Evolutionary conservation across 768 basidiomycete genomes (phyloP), one percentile per base, ranked within the genome.

Genomic region (Suillus decipiens): DNA sequence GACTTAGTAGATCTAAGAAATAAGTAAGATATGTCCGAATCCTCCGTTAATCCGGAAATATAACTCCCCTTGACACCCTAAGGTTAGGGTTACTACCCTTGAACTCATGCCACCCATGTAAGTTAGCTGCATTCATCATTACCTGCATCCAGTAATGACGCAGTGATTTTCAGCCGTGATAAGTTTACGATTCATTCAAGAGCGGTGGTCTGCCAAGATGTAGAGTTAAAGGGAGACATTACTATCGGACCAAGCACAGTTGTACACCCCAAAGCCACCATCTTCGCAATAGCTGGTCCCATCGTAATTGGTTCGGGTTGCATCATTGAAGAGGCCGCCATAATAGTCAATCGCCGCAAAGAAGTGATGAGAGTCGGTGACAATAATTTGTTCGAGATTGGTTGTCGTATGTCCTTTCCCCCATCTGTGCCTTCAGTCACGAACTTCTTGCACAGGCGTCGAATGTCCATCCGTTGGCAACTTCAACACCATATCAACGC

Each of bases 361-460:
- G 91, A 94, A 71, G 85, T 90, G 41, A 93, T 98, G 94, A 86
- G 89, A 22, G 94, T 99, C 55, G 96, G 96, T 6, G 89, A 96
- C 73, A 88, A 92, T 64, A 98, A 98, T 74, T 79, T 95, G 63
- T 96, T 99, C 70, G 94, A 97, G 77, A 93, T 97, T 60, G 93
- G 92, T 24, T 93, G 90, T 75, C 89, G 96, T 96, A 71, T 65
- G 92, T 87, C 19, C 48, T 42, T 28, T 22, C 50, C 61, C 47
- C 65, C 59, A 33, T 57, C 8, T 61, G 45, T 33, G 11, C 28
- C 12, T 31, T 22, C 28, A 39, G 43, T 33, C 50, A 31, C 24
- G 14, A 64, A 6, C 14, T 43, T 36, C 4, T 48, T 61, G 9
- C 15, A 33, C 70, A 97, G 95, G 94, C 37, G 84, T 98, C 53